A percentile compares a stretch with the other conserved stretches of the same genome.
Evolutionary conservation across 768 basidiomycete genomes (phyloP).

Genomic region (Macrolepiota dolichaula): DNA sequence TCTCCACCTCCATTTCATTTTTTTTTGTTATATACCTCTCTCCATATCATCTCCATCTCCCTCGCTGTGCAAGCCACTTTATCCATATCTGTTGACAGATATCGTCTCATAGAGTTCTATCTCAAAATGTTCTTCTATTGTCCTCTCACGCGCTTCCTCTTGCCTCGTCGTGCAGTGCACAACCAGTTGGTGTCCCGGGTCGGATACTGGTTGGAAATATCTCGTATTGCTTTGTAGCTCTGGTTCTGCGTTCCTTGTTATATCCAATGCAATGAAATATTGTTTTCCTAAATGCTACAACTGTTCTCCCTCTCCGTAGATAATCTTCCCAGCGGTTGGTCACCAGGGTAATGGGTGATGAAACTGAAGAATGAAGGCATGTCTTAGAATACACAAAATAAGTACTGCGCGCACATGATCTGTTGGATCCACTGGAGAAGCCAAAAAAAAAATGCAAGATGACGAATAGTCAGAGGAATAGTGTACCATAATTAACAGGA

Average conservation of each 20-base stretch:
- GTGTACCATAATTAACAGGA: background rate
- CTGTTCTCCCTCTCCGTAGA: no score
- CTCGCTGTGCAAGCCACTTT: background rate
- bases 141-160: background rate
- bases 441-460: background rate
- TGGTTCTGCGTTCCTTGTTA: background rate
- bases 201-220: background rate
- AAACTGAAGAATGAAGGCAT: background rate
- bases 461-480: background rate
- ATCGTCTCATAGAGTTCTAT: no score
- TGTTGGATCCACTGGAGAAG: background rate
- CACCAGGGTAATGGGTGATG: background rate
- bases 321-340: no score
- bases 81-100: conserved; percentile 4
- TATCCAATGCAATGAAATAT: no score
- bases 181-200: background rate
- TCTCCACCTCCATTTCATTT: background rate
- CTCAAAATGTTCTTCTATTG: background rate
- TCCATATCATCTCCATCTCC: background rate
- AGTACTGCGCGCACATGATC: background rate
- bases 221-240: background rate
- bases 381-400: background rate
- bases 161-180: background rate
- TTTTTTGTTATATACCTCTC: background rate
- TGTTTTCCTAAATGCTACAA: no score